Base-by-base conservation (phyloP, 768 basidiomycete genomes). In the Saitozyma podzolica region DNA sequence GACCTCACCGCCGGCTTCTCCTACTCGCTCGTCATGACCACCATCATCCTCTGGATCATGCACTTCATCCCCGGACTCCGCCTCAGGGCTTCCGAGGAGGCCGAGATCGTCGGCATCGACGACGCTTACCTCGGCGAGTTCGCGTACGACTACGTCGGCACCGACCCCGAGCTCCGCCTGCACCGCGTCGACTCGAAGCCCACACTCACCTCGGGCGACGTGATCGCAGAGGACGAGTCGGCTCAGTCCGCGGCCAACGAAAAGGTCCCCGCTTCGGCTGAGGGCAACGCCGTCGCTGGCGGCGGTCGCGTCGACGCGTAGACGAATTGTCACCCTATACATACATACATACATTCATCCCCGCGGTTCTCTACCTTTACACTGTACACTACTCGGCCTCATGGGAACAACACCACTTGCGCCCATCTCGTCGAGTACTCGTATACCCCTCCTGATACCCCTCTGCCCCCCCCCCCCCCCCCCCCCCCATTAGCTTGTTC, bases 81-180 rank as follows among this genome's bases (percentile, higher is more conserved):
- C 45, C 72, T 80, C 13, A 66, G 78, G 53, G 64, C 71, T 8
- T 51, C 63, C 39, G 78, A 79, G 54, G 80, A 80, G 59, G 76
- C 72, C 49, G 78, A 80, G 69, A 79, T 80, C 49, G 69, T 80
- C 64, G 80, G 80, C 58, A 75, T 80, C 62, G 80, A 80, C 62
- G 80, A 80, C 47, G 70, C 86, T 1, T 89, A 93, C 82, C 87
- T 92, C 84, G 92, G 91, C 66, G 92, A 94, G 81, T 65, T 59
- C 41, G 49, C 55, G 39, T 42, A 61, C 40, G 59, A 68, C 61
- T 68, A 61, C 43, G 90, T 92, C 40, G 89, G 87, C 10, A 76
- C 90, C 54, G 89, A 90, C 47, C 74, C 81, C 8, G 84, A 85
- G 66, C 76, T 85, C 20, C 76, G 81, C 51, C 56, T 78, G 8